phyloP scores from a whole-genome alignment of 2,329 filamentous ascomycete species.

The Stromatinia cepivora region DNA sequence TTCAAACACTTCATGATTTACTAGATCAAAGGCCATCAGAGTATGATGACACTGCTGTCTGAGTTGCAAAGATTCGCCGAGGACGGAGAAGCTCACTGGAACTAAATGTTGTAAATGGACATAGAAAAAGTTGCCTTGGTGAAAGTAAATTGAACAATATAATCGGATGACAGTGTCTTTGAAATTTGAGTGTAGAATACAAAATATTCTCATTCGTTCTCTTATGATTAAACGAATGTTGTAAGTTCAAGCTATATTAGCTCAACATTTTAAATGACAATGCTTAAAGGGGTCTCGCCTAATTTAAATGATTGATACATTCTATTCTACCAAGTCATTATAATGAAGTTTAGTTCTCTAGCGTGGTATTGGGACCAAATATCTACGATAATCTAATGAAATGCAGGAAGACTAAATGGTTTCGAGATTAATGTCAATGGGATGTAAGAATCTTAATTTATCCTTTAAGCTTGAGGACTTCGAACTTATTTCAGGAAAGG shows the following conservation, averaged over 20 bases:
- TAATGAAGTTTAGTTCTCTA: not conserved
- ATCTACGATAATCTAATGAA: not conserved
- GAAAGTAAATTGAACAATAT: not conserved
- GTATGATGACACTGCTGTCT: too few relatives aligned
- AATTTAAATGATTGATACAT: not conserved
- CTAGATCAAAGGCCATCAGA: too few relatives aligned
- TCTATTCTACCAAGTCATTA: not conserved
- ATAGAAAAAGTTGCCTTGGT: not conserved
- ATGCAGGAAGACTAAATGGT: not conserved
- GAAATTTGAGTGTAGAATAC: not conserved
- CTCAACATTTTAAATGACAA: not conserved
- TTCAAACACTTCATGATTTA: too few relatives aligned
- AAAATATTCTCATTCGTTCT: not conserved
- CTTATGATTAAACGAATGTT: not conserved
- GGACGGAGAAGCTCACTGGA: not conserved
- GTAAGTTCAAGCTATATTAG: not conserved
- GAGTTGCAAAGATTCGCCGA: not conserved
- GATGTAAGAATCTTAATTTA: not conserved
- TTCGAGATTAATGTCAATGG: not conserved
- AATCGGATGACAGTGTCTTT: not conserved
- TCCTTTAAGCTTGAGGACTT: not conserved
- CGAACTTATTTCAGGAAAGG: not conserved
- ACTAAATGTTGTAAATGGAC: not conserved
- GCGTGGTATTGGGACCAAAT: not conserved
- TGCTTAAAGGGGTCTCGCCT: not conserved